Conservation (phyloP, 2,329 filamentous ascomycete genomes). For the Calonectria hawksworthii region DNA sequence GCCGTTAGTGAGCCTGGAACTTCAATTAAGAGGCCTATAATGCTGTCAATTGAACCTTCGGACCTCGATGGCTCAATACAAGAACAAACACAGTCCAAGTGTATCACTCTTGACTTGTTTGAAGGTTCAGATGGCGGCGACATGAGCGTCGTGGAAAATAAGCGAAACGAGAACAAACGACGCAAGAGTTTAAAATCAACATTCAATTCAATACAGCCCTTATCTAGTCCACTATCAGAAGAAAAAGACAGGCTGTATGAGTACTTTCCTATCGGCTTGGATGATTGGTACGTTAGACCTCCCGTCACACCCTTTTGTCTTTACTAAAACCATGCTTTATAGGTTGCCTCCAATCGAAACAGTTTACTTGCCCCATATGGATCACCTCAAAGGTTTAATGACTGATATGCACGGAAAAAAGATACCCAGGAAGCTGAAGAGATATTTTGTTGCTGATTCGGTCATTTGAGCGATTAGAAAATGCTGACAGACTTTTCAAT, state of each 20-base stretch:
- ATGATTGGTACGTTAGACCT: conserved; percentile 76
- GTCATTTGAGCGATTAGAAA: neutral
- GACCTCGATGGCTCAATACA: neutral
- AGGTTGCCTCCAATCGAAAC: conserved; percentile 91
- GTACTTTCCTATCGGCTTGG: conserved; percentile 91
- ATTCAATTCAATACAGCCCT: conserved; percentile 57
- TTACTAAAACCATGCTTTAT: conserved; percentile 14
- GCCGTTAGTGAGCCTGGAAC: neutral
- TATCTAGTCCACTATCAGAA: conserved; percentile 33
- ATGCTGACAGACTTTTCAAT: neutral
- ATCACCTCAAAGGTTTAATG: conserved; percentile 85
- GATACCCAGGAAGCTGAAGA: conserved; percentile 74
- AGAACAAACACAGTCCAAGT: neutral
- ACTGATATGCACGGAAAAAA: conserved; percentile 79
- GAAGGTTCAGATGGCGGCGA: neutral
- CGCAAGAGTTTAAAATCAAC: conserved; percentile 46
- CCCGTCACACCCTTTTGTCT: neutral
- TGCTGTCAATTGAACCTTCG: neutral
- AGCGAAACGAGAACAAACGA: neutral
- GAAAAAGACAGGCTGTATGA: conserved; percentile 85
- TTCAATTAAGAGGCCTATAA: neutral
- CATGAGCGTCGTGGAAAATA: neutral
- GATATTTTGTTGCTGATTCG: conserved; percentile 78
- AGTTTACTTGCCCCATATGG: conserved; percentile 91
- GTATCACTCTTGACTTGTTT: neutral